These are phyloP conservation scores for Phytophthora vignae DNA, from an alignment of 352 stramenopile genomes.

Conservation along the genomic window DNA sequence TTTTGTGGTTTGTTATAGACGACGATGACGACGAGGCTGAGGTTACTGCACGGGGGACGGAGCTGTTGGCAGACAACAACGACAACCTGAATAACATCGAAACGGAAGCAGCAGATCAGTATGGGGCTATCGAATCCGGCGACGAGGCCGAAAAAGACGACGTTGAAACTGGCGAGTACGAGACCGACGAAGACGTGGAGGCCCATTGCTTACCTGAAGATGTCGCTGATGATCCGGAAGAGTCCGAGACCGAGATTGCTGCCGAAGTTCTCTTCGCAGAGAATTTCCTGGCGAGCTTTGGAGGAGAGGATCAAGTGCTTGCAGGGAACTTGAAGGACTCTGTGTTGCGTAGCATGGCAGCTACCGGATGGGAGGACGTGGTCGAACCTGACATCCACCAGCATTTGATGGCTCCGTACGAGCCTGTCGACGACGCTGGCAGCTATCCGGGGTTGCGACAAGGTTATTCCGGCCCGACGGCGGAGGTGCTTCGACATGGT, in stretches of 20 bases:
- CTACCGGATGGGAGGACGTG: slow-evolving; percentile 1
- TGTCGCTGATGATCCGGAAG: neutral
- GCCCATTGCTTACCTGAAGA: neutral
- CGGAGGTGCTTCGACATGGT: neutral
- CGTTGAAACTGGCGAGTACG: slow-evolving; percentile 1
- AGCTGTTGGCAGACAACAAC: slow-evolving; percentile 9
- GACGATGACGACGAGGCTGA: slow-evolving; percentile 6
- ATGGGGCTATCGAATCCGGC: neutral
- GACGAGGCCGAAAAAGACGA: neutral
- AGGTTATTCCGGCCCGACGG: slow-evolving; percentile 6
- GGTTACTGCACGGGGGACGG: neutral
- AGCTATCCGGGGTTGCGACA: slow-evolving; percentile 10
- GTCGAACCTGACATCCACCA: neutral
- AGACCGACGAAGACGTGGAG: neutral
- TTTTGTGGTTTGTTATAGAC: neutral
- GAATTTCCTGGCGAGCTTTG: neutral
- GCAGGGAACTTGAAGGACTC: neutral
- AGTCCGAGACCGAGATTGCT: neutral
- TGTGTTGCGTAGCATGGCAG: neutral
- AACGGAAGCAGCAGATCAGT: neutral
- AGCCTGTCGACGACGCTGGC: too few species aligned
- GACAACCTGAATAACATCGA: slow-evolving; percentile 19
- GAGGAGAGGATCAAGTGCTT: neutral
- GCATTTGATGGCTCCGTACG: slow-evolving; percentile 7
- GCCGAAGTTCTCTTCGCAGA: neutral